Percentiles rank a stretch among this genome's conserved stretches.
phyloP scores from a whole-genome alignment of 345 rosid genomes.

The Streptanthus diversifolius region DNA sequence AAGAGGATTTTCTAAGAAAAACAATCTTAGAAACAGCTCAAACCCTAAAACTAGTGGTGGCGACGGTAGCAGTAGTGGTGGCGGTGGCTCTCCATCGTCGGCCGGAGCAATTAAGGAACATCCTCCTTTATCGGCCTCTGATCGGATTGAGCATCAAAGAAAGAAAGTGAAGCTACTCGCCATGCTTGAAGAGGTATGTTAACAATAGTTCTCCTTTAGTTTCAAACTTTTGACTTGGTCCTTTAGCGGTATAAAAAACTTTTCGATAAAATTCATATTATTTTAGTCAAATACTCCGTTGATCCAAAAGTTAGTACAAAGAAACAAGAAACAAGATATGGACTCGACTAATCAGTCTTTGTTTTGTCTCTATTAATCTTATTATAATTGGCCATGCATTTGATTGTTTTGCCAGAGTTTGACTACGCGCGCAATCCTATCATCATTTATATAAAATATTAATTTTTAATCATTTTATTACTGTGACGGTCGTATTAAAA shows the following conservation, averaged over 20 bases:
- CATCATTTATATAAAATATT: neutral
- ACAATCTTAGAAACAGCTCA: conserved; percentile 38
- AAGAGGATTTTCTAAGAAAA: conserved; percentile 73
- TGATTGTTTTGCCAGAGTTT: conserved; percentile 44
- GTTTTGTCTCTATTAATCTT: neutral
- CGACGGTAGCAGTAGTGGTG: conserved; percentile 33
- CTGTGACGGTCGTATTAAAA: conserved; percentile 1
- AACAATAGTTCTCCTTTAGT: neutral
- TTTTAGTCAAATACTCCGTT: neutral
- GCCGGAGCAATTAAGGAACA: conserved; percentile 40
- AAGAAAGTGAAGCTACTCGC: conserved; percentile 87
- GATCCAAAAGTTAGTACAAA: neutral
- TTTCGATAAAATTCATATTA: neutral
- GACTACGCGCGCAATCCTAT: conserved; percentile 33
- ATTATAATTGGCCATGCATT: conserved; percentile 19
- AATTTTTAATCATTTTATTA: neutral
- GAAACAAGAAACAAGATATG: conserved; percentile 20
- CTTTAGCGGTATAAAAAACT: neutral
- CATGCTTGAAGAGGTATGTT: conserved; percentile 99
- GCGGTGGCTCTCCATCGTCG: conserved; percentile 46
- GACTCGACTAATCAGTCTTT: conserved; percentile 2
- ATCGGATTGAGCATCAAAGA: conserved; percentile 92
- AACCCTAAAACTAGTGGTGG: conserved; percentile 56
- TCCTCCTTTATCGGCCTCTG: conserved; percentile 69
- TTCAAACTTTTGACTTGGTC: conserved; percentile 16